phyloP scores from a whole-genome alignment of 108 stramenopile species.

The Fragilaria crotonensis region DNA sequence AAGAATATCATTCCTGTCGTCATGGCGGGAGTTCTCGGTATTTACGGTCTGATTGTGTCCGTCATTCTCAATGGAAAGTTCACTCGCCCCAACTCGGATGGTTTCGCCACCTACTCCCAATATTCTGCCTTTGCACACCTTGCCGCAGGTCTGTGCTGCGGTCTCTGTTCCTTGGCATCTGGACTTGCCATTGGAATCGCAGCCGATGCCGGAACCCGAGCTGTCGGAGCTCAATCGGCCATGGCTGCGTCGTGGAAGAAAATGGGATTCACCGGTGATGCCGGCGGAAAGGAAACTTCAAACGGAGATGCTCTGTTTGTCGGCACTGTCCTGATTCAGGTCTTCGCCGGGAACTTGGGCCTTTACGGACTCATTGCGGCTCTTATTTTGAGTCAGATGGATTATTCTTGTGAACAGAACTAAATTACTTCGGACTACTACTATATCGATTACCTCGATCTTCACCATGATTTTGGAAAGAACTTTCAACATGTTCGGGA shows the following conservation, averaged over 20 bases:
- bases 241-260: conserved; percentile 79
- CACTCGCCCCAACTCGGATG: conserved; percentile 7
- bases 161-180: conserved; percentile 71
- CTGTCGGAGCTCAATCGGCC: conserved; percentile 47
- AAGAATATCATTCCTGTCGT: conserved; percentile 84
- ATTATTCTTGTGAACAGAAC: conserved; percentile 4
- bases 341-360: conserved; percentile 89
- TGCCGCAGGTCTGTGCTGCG: conserved; percentile 78
- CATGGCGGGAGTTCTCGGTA: conserved; percentile 85
- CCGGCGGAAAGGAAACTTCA: conserved; percentile 34
- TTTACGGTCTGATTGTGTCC: conserved; percentile 78
- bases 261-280: conserved; percentile 33
- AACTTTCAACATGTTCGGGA: too few relatives aligned
- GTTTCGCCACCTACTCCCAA: conserved; percentile 22
- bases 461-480: too few relatives aligned
- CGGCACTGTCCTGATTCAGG: conserved; percentile 89
- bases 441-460: too few relatives aligned
- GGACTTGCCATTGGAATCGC: conserved; percentile 73
- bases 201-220: conserved; percentile 65
- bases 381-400: conserved; percentile 67
- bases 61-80: conserved; percentile 56
- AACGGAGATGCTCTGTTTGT: conserved; percentile 71
- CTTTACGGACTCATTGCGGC: conserved; percentile 92
- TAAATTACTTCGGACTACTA: too few relatives aligned
- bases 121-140: conserved; percentile 35